Conservation (phyloP, 371 early-diverging fungal genomes). For the Circinella minor region DNA sequence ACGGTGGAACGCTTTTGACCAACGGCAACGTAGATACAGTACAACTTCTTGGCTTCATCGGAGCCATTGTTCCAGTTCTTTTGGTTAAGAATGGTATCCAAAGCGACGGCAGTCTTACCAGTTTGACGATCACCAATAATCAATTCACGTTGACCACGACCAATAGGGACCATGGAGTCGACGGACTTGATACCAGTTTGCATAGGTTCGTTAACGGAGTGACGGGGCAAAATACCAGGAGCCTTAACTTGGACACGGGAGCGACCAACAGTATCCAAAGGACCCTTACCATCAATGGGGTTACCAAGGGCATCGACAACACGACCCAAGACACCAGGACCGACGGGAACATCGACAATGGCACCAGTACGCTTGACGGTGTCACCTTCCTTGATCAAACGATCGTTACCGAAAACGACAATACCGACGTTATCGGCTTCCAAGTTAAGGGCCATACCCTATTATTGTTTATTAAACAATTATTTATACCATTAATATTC, state of each 20-base stretch:
- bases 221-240: conserved; percentile 96
- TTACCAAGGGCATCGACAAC: conserved; percentile 97
- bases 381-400: conserved; percentile 90
- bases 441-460: conserved; percentile 98
- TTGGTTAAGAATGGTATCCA: conserved; percentile 96
- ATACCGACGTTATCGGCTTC: conserved; percentile 98
- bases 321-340: conserved; percentile 91
- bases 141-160: conserved; percentile 98
- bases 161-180: conserved; percentile 98
- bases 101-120: conserved; percentile 95
- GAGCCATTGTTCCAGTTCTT: conserved; percentile 91
- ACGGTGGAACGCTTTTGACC: conserved; percentile 98
- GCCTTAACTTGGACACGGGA: conserved; percentile 96
- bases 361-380: conserved; percentile 96
- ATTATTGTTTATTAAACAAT: neutral
- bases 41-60: conserved; percentile 59
- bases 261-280: conserved; percentile 78
- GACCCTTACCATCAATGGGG: conserved; percentile 98
- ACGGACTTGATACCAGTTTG: conserved; percentile 98
- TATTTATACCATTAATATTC: no score
- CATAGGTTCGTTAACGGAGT: conserved; percentile 97
- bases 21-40: conserved; percentile 97
- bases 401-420: conserved; percentile 98
- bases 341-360: conserved; percentile 96
- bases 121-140: conserved; percentile 99